Evolutionary conservation across 2,329 filamentous ascomycete genomes (phyloP).

Genomic region (Metarhizium robertsii): DNA sequence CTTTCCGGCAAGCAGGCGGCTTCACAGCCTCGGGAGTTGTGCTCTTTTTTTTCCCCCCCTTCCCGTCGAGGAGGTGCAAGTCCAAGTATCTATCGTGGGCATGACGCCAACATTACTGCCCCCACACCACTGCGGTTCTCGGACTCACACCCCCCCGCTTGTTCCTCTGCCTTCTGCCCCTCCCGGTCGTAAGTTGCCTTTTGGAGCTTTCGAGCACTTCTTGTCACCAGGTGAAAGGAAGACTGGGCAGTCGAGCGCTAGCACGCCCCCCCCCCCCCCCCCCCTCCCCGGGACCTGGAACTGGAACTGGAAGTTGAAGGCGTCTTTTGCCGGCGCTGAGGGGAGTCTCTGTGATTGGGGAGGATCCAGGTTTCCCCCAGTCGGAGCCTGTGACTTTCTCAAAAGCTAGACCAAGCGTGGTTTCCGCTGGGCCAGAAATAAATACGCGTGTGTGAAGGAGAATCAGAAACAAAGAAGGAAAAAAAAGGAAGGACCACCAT

Average conservation of each 20-base stretch:
- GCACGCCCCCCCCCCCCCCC: too few species aligned
- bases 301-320: not conserved
- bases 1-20: too few species aligned
- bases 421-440: not conserved
- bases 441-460: not conserved
- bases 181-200: not conserved
- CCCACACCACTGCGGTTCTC: not conserved
- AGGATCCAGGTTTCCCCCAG: conserved; percentile 17
- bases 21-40: too few species aligned
- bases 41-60: too few species aligned
- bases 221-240: not conserved
- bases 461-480: not conserved
- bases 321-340: not conserved
- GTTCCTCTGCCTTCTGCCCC: not conserved
- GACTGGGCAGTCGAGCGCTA: not conserved
- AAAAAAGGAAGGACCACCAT: not conserved
- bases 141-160: not conserved
- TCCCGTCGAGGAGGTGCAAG: not conserved
- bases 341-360: not conserved
- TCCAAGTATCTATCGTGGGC: not conserved
- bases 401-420: not conserved
- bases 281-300: too few species aligned
- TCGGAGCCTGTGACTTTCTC: not conserved
- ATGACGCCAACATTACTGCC: not conserved
- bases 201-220: not conserved